Base-by-base conservation (phyloP, 495 filamentous ascomycete species). In the Aspergillus kassunensis region DNA sequence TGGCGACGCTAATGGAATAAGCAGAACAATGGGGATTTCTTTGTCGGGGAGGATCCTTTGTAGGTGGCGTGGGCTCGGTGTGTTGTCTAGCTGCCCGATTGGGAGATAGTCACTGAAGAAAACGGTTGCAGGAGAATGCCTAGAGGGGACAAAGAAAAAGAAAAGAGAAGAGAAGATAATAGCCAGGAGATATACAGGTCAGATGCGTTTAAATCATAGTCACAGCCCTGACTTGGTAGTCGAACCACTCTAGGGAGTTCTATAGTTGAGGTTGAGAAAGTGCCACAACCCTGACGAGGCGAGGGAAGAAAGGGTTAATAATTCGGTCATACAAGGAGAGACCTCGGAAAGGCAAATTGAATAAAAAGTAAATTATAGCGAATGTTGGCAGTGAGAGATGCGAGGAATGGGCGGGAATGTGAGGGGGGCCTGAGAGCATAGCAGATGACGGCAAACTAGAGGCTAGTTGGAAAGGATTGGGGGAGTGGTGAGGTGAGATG, bases 361-460 rank as follows among this genome's bases (percentile, higher is more conserved):
- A 51, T 43, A 42, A 34, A 33, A 42, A 35, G 45, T 19, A 13
- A 40, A 29, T 16, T 43, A 25, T 16, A 45, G 21, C 8, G 34
- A 27, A 18, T 31, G 34, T 21, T 33, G 16, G 29, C 7, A 21
- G 16, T 30, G 33, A 37, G 29, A 21, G 24, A 36, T 31, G 36
- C 30, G 40, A 56, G 20, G 43, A 40, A 44, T 7, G 37, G 44
- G 13, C 9, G 44, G 44, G 54, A 53, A 57, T 52, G 58, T 42
- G 44, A 51, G 9, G 30, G 53, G 54, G 58, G 51, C 31, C 57
- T 47, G 42, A 46, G 58, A 52, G 41, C 54, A 61, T 57, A 57
- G 54, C 54, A 55, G 55, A 55, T 61, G 58, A 61, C 58, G 47
- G 46, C 53, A 56, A 51, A 36, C 16, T 25, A 41, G 37, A 37